phyloP scores from a whole-genome alignment of 1,284 basidiomycete genomes.

The Phellopilus nigrolimitatus region DNA sequence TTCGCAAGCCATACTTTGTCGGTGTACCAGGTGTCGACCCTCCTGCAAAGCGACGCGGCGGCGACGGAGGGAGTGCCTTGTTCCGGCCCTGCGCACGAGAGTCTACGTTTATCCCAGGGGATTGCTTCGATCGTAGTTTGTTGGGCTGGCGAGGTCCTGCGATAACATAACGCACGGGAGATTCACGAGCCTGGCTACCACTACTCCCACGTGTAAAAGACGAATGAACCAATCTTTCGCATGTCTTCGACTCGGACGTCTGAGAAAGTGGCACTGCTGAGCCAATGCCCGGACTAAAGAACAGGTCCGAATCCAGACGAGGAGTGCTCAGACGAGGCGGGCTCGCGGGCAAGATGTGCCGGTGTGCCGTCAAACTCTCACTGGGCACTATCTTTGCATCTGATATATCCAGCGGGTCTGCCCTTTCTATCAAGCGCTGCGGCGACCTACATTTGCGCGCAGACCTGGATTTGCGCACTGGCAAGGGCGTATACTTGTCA shows the following conservation, averaged over 20 bases:
- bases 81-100: neutral
- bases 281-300: slow-evolving; percentile 8
- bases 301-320: slow-evolving; percentile 12
- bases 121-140: slow-evolving; percentile 1
- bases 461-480: neutral
- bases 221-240: no score
- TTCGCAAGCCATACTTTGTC: neutral
- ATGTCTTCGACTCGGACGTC: neutral
- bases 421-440: neutral
- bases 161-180: neutral
- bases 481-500: slow-evolving; percentile 12
- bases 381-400: neutral
- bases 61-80: neutral
- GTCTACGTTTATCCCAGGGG: neutral
- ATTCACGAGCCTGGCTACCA: no score
- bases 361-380: neutral
- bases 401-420: neutral
- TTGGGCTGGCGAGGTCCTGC: slow-evolving; percentile 11
- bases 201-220: no score
- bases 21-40: slow-evolving; percentile 8
- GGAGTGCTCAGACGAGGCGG: slow-evolving; percentile 14
- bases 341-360: slow-evolving; percentile 12
- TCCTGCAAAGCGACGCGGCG: neutral
- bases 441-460: neutral
- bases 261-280: neutral